These are phyloP conservation scores for Echria macrotheca DNA, from an alignment of 495 filamentous ascomycete species.

Conservation along the genomic window DNA sequence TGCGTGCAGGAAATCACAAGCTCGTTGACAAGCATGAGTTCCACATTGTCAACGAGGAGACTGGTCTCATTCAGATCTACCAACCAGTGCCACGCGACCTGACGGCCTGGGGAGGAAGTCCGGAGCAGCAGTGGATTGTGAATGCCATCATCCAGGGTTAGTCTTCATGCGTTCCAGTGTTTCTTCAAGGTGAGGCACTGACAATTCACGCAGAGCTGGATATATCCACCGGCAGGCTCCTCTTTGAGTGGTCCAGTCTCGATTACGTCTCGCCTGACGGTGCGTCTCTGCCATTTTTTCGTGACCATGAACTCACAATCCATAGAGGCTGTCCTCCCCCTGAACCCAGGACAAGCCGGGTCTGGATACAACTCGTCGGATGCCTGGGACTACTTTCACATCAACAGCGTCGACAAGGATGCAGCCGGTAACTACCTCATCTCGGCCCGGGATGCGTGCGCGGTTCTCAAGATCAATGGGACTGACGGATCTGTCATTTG, in stretches of 20 bases:
- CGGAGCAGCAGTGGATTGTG: conserved; percentile 45
- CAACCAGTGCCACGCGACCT: conserved; percentile 39
- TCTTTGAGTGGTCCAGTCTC: conserved; percentile 37
- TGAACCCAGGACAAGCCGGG: conserved; percentile 49
- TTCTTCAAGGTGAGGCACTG: background rate
- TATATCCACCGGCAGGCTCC: conserved; percentile 30
- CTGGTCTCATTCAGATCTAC: conserved; percentile 48
- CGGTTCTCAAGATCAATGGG: conserved; percentile 57
- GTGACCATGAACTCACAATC: conserved; percentile 13
- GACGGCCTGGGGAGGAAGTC: conserved; percentile 31
- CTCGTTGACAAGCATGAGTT: conserved; percentile 52
- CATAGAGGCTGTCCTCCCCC: conserved; percentile 45
- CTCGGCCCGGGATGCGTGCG: conserved; percentile 52
- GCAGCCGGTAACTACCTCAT: conserved; percentile 53
- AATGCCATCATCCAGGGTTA: conserved; percentile 50
- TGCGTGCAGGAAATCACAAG: conserved; percentile 49
- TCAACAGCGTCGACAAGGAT: conserved; percentile 60
- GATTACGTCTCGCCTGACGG: conserved; percentile 38
- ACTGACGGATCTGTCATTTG: conserved; percentile 54
- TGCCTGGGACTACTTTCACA: conserved; percentile 62
- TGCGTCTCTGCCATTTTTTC: conserved; percentile 16
- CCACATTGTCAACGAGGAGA: conserved; percentile 46
- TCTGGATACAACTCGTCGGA: conserved; percentile 40
- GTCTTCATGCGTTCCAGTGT: background rate
- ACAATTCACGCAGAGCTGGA: conserved; percentile 32